Evolutionary conservation across 352 stramenopile species (phyloP).

Genomic region (Pythium periplocum): DNA sequence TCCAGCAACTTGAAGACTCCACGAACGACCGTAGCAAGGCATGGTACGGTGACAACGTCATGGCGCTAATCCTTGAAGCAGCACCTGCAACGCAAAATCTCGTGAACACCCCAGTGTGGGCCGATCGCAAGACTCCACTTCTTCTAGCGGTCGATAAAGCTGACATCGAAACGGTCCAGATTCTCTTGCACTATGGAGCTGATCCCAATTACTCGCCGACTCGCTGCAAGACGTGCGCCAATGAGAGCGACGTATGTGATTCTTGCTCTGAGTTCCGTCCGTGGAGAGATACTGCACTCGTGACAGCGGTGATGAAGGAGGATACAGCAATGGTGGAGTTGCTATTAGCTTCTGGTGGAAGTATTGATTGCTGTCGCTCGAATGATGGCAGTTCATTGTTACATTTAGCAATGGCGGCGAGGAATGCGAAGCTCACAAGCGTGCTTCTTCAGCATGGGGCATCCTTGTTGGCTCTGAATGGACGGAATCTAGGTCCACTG

Average conservation of each 20-base stretch:
- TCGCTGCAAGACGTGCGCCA: conserved; percentile 22
- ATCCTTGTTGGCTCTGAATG: conserved; percentile 25
- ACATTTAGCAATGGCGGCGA: conserved; percentile 25
- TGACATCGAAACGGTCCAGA: conserved; percentile 22
- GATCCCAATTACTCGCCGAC: conserved; percentile 33
- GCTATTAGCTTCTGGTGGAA: conserved; percentile 8
- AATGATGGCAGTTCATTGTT: conserved; percentile 22
- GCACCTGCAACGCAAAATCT: too few relatives aligned
- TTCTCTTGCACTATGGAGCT: conserved; percentile 24
- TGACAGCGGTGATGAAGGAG: too few relatives aligned
- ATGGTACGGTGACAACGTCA: too few relatives aligned
- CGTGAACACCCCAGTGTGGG: conserved; percentile 11
- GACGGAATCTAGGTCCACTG: conserved; percentile 23
- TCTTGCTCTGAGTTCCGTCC: too few relatives aligned
- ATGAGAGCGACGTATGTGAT: background rate
- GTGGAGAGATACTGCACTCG: too few relatives aligned
- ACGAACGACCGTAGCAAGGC: too few relatives aligned
- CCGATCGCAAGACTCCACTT: conserved; percentile 28
- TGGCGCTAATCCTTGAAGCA: too few relatives aligned
- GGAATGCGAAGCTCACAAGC: conserved; percentile 26
- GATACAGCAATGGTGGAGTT: background rate
- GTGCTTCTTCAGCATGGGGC: conserved; percentile 30
- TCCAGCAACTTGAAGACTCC: too few relatives aligned
- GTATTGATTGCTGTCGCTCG: conserved; percentile 16
- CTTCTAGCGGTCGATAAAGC: conserved; percentile 24